phyloP scores from a whole-genome alignment of 2,329 filamentous ascomycete genomes.

The Thielaviopsis musarum region DNA sequence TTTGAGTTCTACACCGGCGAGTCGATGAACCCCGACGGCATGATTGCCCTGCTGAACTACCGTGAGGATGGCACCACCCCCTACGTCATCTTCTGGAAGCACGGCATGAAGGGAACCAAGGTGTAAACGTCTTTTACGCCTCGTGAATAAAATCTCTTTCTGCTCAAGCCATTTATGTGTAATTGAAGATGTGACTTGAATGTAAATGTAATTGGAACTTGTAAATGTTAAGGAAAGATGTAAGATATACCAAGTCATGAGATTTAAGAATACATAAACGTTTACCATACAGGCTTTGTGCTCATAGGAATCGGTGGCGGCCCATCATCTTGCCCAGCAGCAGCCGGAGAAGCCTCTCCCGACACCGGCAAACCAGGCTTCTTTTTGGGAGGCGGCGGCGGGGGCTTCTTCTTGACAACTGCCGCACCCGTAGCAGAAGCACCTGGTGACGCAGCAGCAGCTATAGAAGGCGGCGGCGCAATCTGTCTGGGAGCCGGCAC shows the following conservation, averaged over 20 bases:
- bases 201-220: no score
- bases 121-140: constrained; percentile 41
- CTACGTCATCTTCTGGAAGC: constrained; percentile 85
- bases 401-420: constrained; percentile 35
- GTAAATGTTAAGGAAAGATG: neutral
- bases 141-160: no score
- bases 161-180: no score
- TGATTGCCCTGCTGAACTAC: constrained; percentile 94
- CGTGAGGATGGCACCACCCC: constrained; percentile 90
- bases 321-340: constrained; percentile 13
- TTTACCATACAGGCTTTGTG: constrained; percentile 26
- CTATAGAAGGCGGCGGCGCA: neutral
- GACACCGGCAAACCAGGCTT: constrained; percentile 23
- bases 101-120: constrained; percentile 79
- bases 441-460: neutral
- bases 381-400: constrained; percentile 36
- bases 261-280: neutral
- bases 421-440: neutral
- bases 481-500: neutral
- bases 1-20: constrained; percentile 89
- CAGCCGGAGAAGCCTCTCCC: constrained; percentile 3
- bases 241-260: neutral
- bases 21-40: constrained; percentile 83
- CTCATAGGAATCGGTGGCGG: constrained; percentile 37
- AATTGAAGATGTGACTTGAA: no score